Evolutionary conservation across 495 filamentous ascomycete species (phyloP), one percentile per base, ranked within the genome.

Genomic region (Lasiosphaeris hirsuta): DNA sequence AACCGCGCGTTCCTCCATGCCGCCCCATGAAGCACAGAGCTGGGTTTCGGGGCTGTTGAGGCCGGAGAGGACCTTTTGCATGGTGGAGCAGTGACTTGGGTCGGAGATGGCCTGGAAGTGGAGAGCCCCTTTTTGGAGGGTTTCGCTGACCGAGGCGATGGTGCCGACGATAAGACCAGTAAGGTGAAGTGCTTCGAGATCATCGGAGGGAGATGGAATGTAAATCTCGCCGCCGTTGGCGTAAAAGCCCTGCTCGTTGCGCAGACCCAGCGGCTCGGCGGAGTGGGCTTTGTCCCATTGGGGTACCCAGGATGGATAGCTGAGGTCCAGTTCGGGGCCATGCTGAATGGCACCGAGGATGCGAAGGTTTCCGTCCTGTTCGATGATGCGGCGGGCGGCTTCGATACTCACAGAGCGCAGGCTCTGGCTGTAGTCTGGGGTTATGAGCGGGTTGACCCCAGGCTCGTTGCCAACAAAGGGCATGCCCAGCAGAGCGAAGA

Each of bases 161-260:
- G 40, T 55, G 19, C 36, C 11, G 23, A 36, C 14, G 2, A 30
- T 30, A 2, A 30, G 23, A 2, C 23, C 23, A 5, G 23, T 30
- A 30, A 30, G 23, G 23, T 30, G 2, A 30, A 30, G 23, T 30
- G 41, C 17, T 30, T 30, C 43, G n/a, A 4, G 48, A n/a, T 36
- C 34, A 34, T 30, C 35, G 35, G 48, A 36, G 19, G 48, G 23
- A 6, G 23, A 37, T 4, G 56, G 56, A 11, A 7, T 19, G 30
- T 51, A 58, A 40, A 58, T 46, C 37, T 58, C 56, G 17, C 56
- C 56, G 46, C 56, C 56, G 38, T 58, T 58, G 37, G 56, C 46
- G 38, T 58, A 58, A 18, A 41, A 58, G 40, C 56, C 56, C 38
- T 58, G 56, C 23, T 58, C 56, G 47, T 51, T 23, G 4, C 46